Percentiles rank a stretch among this genome's conserved stretches.
Evolutionary conservation across 208 protist genomes (phyloP).

Genomic region (Lotmaria passim): DNA sequence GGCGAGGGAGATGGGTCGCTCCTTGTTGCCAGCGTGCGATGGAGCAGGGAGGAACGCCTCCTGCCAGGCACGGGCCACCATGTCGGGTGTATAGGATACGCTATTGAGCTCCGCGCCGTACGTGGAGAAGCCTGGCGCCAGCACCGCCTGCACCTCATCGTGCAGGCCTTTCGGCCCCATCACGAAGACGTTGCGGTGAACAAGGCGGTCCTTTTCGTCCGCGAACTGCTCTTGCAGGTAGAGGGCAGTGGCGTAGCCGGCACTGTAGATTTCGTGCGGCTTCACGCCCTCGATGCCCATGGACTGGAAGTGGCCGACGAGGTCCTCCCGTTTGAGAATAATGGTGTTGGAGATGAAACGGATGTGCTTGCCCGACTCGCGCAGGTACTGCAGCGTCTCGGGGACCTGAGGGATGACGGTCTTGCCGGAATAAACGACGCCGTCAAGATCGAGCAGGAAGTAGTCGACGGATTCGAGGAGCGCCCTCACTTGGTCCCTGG

Average conservation of each 20-base stretch:
- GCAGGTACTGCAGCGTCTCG: constrained; percentile 53
- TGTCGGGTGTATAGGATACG: constrained; percentile 34
- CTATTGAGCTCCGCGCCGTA: constrained; percentile 64
- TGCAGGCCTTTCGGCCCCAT: constrained; percentile 63
- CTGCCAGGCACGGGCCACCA: constrained; percentile 40
- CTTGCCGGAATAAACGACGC: constrained; percentile 61
- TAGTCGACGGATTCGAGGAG: constrained; percentile 23
- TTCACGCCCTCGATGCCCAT: constrained; percentile 45
- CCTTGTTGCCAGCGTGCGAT: not conserved
- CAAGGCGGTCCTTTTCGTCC: constrained; percentile 10
- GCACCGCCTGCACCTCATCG: constrained; percentile 54
- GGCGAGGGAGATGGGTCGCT: constrained; percentile 37
- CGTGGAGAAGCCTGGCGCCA: constrained; percentile 60
- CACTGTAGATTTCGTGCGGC: constrained; percentile 57
- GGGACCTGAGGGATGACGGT: constrained; percentile 47
- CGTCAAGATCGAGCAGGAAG: constrained; percentile 74
- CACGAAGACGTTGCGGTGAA: constrained; percentile 67
- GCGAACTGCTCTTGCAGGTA: constrained; percentile 45
- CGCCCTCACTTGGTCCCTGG: too few relatives aligned
- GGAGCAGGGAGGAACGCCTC: constrained; percentile 47
- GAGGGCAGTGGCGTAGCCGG: constrained; percentile 59
- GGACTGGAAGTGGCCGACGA: constrained; percentile 30
- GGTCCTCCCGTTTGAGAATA: constrained; percentile 38
- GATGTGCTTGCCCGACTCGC: constrained; percentile 39
- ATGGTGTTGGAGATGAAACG: constrained; percentile 79